Evolutionary conservation across 108 stramenopile species (phyloP).

Genomic region (Nitzschia palea): DNA sequence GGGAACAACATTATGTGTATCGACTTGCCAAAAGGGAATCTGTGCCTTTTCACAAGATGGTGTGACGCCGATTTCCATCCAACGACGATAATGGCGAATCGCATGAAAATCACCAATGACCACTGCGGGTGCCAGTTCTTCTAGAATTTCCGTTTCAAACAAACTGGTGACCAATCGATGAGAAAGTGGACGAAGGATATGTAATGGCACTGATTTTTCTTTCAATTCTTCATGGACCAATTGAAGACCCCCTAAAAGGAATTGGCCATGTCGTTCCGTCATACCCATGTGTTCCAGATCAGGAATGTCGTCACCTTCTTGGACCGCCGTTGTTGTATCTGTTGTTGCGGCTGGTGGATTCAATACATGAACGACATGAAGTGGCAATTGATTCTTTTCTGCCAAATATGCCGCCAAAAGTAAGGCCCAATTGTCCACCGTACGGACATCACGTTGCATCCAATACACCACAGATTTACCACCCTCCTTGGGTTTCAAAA

Average conservation of each 20-base stretch:
- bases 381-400: constrained; percentile 41
- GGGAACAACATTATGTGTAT: constrained; percentile 98
- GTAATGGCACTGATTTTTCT: constrained; percentile 72
- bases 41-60: constrained; percentile 39
- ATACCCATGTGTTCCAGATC: constrained; percentile 42
- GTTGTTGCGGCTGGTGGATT: constrained; percentile 49
- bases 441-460: constrained; percentile 97
- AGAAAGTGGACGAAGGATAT: constrained; percentile 60
- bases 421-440: constrained; percentile 95
- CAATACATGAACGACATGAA: constrained; percentile 78
- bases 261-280: constrained; percentile 86
- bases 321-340: too few relatives aligned
- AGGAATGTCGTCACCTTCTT: constrained; percentile 28
- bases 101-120: constrained; percentile 93
- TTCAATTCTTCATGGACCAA: constrained; percentile 72
- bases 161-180: constrained; percentile 45
- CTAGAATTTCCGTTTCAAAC: constrained; percentile 44
- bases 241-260: constrained; percentile 86
- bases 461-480: constrained; percentile 85
- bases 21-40: constrained; percentile 90
- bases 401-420: constrained; percentile 80
- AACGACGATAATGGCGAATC: constrained; percentile 67
- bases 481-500: background rate
- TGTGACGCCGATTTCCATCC: constrained; percentile 62
- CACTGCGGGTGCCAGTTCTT: constrained; percentile 34